Base-by-base conservation (phyloP, 805 yeast species). In the Wickerhamiella bombiphila region DNA sequence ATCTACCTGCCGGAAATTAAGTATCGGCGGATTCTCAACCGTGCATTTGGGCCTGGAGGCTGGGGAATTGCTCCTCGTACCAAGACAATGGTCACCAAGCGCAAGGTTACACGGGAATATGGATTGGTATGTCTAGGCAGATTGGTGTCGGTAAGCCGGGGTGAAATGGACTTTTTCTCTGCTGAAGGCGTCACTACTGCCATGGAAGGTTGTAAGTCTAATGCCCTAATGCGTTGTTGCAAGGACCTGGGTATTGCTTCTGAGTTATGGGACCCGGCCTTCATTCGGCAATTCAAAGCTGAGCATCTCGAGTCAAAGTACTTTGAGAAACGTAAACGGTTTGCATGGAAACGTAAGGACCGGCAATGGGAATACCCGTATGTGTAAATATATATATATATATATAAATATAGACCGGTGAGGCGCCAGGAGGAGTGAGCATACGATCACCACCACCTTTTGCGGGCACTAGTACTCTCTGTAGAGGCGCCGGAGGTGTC, bases 31-130 rank as follows among this genome's bases (percentile, higher is more conserved):
- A 77, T 86, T 17, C 60, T 91, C 47, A 88, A 88, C 59, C 67
- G 68, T 28, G 93, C 97, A 0, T 88, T 91, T 64, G 98, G 98
- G 3, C 95, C 98, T 5, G 98, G 98, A 20, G 96, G 93, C 2
- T 91, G 98, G 98, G 97, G 97, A 1, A 64, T 91, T 39, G 94
- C 93, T 1, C 97, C 98, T 8, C 65, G 98, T 39, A 75, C 93
- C 0, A 88, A 80, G 46, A 79, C 94, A 1, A 63, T 72, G 37
- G 73, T 91, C 22, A 78, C 93, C 1, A 69, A 74, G 22, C 74
- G 70, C 44, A 67, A 74, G 35, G 75, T 91, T 22, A 82, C 94
- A 8, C 68, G 97, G 46, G 98, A 91, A 55, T 91, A 83, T 53
- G 96, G 82, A 0, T 63, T 91, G 36, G 67, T 91, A 3, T 79